These are phyloP conservation scores for Nemania sp. DNA, from an alignment of 2,329 filamentous ascomycete genomes.

Conservation along the genomic window DNA sequence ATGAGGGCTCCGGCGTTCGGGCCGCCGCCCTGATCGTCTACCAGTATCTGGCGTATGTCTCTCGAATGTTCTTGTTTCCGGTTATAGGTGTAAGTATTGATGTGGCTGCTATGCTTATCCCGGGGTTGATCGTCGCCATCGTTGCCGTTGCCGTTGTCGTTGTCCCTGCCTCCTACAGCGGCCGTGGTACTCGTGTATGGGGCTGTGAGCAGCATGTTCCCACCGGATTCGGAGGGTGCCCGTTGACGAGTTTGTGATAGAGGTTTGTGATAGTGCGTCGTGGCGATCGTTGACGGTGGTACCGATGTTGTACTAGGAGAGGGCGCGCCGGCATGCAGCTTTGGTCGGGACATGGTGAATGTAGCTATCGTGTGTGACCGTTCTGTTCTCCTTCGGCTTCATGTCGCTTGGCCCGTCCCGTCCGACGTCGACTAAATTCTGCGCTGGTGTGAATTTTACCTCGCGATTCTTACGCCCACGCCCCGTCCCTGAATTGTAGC, in stretches of 20 bases:
- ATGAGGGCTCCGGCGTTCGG: not conserved
- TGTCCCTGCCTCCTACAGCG: constrained; percentile 6
- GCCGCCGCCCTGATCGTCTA: constrained; percentile 5
- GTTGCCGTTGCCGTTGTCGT: not conserved
- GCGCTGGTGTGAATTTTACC: not conserved
- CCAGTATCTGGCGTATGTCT: not conserved
- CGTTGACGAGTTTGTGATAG: constrained; percentile 10
- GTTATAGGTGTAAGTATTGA: constrained; percentile 16
- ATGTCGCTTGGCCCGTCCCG: constrained; percentile 3
- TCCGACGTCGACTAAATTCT: constrained; percentile 1
- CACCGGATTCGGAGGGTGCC: constrained; percentile 5
- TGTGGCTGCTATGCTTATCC: not conserved
- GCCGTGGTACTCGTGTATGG: constrained; percentile 6
- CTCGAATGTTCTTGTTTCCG: constrained; percentile 5
- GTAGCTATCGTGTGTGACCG: not conserved
- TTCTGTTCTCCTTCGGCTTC: not conserved
- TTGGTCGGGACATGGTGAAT: constrained; percentile 17
- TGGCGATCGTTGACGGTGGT: constrained; percentile 9
- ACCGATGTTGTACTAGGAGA: constrained; percentile 10
- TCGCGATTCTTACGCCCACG: too few species aligned
- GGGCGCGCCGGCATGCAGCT: constrained; percentile 9
- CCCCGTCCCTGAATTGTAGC: too few species aligned
- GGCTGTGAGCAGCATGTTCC: constrained; percentile 1
- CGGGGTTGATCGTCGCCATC: too few species aligned
- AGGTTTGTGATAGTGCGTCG: constrained; percentile 2